Percentiles rank a stretch among this genome's conserved stretches.
Conservation (phyloP, 2,329 filamentous ascomycete genomes). For the Chrysoporthe deuterocubensis region DNA sequence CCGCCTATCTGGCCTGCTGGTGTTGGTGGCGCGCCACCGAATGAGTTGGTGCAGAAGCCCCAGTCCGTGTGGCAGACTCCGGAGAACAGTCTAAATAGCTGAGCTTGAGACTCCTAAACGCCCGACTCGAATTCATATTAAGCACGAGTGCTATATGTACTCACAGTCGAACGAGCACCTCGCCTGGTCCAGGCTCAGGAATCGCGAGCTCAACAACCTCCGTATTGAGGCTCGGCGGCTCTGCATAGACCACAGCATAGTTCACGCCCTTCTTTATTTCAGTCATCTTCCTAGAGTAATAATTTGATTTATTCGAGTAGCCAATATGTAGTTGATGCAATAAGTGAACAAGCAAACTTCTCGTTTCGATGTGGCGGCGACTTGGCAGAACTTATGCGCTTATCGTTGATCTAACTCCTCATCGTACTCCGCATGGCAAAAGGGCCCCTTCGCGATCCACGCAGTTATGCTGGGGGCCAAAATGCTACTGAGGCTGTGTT, state of each 20-base stretch:
- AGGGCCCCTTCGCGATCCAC: too few relatives aligned
- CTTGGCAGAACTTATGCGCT: too few relatives aligned
- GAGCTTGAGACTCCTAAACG: not conserved
- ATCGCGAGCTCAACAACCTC: conserved; percentile 2
- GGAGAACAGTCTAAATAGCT: not conserved
- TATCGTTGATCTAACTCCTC: too few relatives aligned
- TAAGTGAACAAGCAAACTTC: not conserved
- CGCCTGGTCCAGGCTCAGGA: conserved; percentile 10
- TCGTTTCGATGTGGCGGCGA: not conserved
- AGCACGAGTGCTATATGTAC: not conserved
- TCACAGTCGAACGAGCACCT: conserved; percentile 11
- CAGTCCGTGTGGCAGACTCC: conserved; percentile 15
- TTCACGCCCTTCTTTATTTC: not conserved
- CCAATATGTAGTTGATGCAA: not conserved
- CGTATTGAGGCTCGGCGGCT: conserved; percentile 5
- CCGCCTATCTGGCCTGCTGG: conserved; percentile 9
- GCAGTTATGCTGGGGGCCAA: not conserved
- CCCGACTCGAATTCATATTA: not conserved
- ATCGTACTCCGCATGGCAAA: too few relatives aligned
- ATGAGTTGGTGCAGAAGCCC: conserved; percentile 14
- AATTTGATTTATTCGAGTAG: not conserved
- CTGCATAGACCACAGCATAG: conserved; percentile 5
- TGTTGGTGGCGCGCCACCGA: not conserved
- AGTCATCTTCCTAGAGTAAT: not conserved
- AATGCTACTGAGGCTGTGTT: not conserved